Conservation (phyloP, 495 filamentous ascomycete genomes). For the Terfezia boudieri region DNA sequence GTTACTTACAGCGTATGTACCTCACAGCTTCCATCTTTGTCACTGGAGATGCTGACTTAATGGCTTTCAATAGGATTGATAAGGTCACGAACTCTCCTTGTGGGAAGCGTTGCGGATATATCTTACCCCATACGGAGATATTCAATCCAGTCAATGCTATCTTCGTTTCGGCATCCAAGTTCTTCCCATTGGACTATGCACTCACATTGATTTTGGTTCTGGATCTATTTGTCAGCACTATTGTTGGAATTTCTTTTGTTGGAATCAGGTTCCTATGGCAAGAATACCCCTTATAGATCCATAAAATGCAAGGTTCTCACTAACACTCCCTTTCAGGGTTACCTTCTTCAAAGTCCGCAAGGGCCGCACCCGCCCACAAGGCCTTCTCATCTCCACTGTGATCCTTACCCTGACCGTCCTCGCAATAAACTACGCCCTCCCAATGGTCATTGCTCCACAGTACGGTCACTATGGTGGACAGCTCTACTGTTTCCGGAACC, state of each 20-base stretch:
- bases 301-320: no score
- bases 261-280: slow-evolving; percentile 88
- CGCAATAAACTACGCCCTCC: slow-evolving; percentile 73
- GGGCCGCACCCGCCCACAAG: slow-evolving; percentile 76
- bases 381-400: slow-evolving; percentile 72
- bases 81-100: slow-evolving; percentile 89
- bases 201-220: slow-evolving; percentile 65
- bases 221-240: slow-evolving; percentile 64
- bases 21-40: no score
- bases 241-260: slow-evolving; percentile 62
- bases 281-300: background rate
- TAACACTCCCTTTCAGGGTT: slow-evolving; percentile 19
- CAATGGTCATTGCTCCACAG: slow-evolving; percentile 81
- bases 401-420: slow-evolving; percentile 73
- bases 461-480: slow-evolving; percentile 89
- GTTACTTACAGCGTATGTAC: slow-evolving; percentile 48
- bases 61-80: slow-evolving; percentile 34
- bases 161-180: slow-evolving; percentile 55
- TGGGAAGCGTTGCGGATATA: slow-evolving; percentile 76
- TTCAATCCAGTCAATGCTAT: slow-evolving; percentile 92
- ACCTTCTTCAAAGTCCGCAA: slow-evolving; percentile 72
- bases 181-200: slow-evolving; percentile 82
- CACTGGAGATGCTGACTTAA: no score
- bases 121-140: slow-evolving; percentile 72
- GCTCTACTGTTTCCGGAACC: slow-evolving; percentile 44